These are phyloP conservation scores for Yarrowia osloensis DNA, from an alignment of 805 yeast species.

Conservation along the genomic window DNA sequence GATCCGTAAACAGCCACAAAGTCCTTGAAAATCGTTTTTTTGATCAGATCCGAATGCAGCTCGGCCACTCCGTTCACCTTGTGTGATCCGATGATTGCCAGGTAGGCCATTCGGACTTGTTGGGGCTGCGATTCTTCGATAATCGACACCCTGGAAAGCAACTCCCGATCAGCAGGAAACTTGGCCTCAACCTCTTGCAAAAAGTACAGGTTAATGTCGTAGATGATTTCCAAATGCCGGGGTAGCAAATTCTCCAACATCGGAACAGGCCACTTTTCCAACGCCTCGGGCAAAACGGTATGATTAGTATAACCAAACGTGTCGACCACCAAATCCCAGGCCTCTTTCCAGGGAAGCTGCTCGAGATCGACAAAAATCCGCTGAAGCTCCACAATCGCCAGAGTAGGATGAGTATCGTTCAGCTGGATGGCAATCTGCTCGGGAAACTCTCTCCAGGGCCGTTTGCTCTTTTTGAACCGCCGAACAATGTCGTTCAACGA, in stretches of 20 bases:
- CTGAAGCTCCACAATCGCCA: slow-evolving; percentile 87
- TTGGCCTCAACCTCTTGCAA: slow-evolving; percentile 70
- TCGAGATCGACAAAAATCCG: slow-evolving; percentile 84
- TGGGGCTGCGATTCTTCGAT: slow-evolving; percentile 81
- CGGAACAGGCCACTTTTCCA: slow-evolving; percentile 93
- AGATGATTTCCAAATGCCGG: slow-evolving; percentile 86
- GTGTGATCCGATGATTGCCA: slow-evolving; percentile 91
- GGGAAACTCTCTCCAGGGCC: slow-evolving; percentile 80
- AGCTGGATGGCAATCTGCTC: slow-evolving; percentile 88
- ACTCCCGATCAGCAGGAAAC: slow-evolving; percentile 73
- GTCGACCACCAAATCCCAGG: slow-evolving; percentile 78
- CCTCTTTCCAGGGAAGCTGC: slow-evolving; percentile 75
- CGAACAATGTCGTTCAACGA: slow-evolving; percentile 88
- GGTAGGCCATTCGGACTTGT: slow-evolving; percentile 87
- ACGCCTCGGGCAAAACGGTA: slow-evolving; percentile 92
- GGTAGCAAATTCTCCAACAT: slow-evolving; percentile 78
- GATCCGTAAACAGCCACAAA: slow-evolving; percentile 80
- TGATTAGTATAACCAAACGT: slow-evolving; percentile 94
- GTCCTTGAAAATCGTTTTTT: slow-evolving; percentile 85
- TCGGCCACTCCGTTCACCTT: slow-evolving; percentile 96
- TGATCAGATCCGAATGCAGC: slow-evolving; percentile 86
- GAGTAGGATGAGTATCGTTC: slow-evolving; percentile 92
- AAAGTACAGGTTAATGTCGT: slow-evolving; percentile 79
- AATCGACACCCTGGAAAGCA: slow-evolving; percentile 72
- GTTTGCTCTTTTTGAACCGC: slow-evolving; percentile 76